phyloP scores from a whole-genome alignment of 805 yeast species.

The Ogataea nitratoaversa region DNA sequence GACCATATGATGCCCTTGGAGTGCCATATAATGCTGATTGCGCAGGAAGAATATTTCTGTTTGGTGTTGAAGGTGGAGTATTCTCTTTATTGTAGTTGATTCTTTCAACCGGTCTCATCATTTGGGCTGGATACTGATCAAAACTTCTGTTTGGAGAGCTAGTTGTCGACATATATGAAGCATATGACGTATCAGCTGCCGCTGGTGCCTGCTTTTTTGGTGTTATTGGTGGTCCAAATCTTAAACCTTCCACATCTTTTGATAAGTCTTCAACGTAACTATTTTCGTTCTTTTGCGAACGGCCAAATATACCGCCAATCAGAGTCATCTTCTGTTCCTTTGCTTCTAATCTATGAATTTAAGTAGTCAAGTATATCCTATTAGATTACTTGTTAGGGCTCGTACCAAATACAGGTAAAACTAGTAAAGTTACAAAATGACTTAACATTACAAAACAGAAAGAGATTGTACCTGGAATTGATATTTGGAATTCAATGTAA shows the following conservation, averaged over 20 bases:
- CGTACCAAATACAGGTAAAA: too few relatives aligned
- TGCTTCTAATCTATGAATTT: too few relatives aligned
- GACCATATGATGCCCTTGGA: constrained; percentile 20
- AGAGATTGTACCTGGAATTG: too few relatives aligned
- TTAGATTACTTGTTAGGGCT: too few relatives aligned
- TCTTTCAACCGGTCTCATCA: constrained; percentile 22
- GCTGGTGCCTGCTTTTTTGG: constrained; percentile 14
- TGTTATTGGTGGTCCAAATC: constrained; percentile 27
- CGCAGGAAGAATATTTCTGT: constrained; percentile 16
- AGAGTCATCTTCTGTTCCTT: constrained; percentile 23
- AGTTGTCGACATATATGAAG: constrained; percentile 26
- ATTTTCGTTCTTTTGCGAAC: constrained; percentile 24
- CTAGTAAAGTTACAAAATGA: too few relatives aligned
- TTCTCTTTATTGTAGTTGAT: constrained; percentile 41
- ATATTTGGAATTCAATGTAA: too few relatives aligned
- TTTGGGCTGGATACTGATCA: constrained; percentile 19
- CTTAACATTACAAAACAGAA: too few relatives aligned
- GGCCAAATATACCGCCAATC: constrained; percentile 29
- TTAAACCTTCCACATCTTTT: constrained; percentile 31
- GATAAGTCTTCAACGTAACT: constrained; percentile 31
- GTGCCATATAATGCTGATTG: constrained; percentile 17
- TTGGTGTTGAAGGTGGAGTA: constrained; percentile 31
- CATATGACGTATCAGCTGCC: constrained; percentile 20
- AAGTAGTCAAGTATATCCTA: too few relatives aligned
- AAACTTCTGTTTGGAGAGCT: constrained; percentile 29